Base-by-base conservation (phyloP, 176 grass and related monocot genomes). In the Zoysia pacifica region DNA sequence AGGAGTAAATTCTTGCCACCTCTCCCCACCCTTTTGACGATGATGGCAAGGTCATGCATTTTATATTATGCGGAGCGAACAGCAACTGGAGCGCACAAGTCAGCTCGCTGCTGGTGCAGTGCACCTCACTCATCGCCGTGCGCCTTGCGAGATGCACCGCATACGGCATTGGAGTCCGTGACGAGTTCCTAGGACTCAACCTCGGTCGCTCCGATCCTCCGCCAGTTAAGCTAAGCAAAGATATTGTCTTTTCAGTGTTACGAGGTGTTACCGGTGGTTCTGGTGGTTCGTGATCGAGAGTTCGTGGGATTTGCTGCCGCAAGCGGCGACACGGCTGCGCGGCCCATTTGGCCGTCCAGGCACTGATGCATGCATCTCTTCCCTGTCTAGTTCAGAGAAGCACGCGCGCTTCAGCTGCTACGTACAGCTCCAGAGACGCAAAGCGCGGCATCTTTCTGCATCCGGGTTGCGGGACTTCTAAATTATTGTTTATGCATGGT, bases 231-330 rank as follows among this genome's bases (percentile, higher is more conserved):
- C 28, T 28, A 28, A 28, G 28, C 28, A 28, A 28, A 28, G 28
- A 28, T 20, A 4, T 86, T 62, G 42, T 42, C 37, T 73, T 5
- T 46, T 10, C 50, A 5, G 58, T 56, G 42, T 78, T 67, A 41
- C 63, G 76, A 80, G 40, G 51, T 19, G 67, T 16, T 1, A 44
- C 38, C 16, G 6, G 42, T 44, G 75, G 69, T 49, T 56, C 48
- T 61, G 52, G 36, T 48, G 3, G 63, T 5, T 67, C 75, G 75
- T n/a, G 70, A 75, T 70, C 64, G 9, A 15, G 46, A 67, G 62
- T 62, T 75, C 70, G 11, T 44, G 75, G 81, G 76, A 84, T 84
- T 74, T 88, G 86, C 81, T 80, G 28, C 59, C 69, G 0, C 20
- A 6, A 75, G 11, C 0, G 46, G 67, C 69, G 70, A 78, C 79